Conservation (phyloP, 345 rosid species). For the Moringa oleifera region DNA sequence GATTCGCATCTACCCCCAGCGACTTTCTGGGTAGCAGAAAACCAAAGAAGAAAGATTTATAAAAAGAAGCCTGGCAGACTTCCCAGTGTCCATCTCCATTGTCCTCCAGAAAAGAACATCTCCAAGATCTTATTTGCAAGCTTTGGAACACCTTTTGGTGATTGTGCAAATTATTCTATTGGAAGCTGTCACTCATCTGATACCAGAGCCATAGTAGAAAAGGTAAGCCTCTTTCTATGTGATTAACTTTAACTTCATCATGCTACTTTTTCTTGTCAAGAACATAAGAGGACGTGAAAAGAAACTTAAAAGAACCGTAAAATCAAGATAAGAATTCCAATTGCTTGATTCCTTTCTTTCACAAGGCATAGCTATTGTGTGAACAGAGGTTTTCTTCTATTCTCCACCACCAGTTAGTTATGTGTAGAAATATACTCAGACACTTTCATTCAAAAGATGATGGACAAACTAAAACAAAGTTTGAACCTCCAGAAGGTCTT, state of each 20-base stretch:
- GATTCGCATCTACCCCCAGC: constrained; percentile 16
- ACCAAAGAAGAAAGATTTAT: neutral
- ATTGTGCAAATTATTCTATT: constrained; percentile 13
- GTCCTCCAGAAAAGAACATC: constrained; percentile 22
- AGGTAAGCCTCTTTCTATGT: constrained; percentile 1
- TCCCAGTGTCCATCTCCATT: constrained; percentile 17
- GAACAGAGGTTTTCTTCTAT: neutral
- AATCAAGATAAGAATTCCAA: neutral
- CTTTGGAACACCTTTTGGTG: constrained; percentile 24
- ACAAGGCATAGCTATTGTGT: neutral
- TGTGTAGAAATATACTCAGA: neutral
- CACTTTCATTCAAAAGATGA: neutral
- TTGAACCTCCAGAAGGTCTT: neutral
- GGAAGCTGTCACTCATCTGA: constrained; percentile 21
- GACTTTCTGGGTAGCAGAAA: constrained; percentile 12
- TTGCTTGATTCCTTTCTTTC: neutral
- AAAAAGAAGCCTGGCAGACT: constrained; percentile 6
- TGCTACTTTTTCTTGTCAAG: neutral
- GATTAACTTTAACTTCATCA: neutral
- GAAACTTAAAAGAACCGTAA: neutral
- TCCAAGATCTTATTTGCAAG: constrained; percentile 27
- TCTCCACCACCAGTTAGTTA: neutral
- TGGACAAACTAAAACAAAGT: neutral
- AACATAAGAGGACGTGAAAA: neutral
- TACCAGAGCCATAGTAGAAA: constrained; percentile 11